Evolutionary conservation across 2,329 filamentous ascomycete genomes (phyloP).

Genomic region (Colletotrichum chrysophilum): DNA sequence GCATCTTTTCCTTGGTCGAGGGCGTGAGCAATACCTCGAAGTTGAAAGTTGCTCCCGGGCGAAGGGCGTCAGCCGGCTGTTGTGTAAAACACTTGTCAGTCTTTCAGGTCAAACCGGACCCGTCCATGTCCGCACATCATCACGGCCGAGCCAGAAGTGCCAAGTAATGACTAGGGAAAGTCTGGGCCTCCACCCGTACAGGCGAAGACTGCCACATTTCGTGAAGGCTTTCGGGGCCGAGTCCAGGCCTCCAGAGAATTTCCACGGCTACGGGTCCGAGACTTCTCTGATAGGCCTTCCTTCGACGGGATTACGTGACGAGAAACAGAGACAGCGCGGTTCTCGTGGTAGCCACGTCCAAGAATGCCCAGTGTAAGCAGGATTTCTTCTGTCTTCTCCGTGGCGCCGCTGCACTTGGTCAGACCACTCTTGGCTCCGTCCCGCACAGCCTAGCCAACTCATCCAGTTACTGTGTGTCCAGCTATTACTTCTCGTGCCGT

Average conservation of each 20-base stretch:
- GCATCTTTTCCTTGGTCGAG: background rate
- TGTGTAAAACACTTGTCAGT: background rate
- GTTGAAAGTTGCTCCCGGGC: background rate
- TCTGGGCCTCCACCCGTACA: background rate
- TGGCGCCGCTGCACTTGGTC: constrained; percentile 6
- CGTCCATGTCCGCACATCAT: background rate
- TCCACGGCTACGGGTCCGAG: background rate
- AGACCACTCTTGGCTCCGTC: background rate
- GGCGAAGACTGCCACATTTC: background rate
- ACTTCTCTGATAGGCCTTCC: background rate
- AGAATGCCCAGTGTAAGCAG: background rate
- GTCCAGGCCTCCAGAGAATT: background rate
- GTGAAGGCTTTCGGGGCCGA: background rate
- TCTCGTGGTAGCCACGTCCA: background rate
- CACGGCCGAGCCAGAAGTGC: background rate
- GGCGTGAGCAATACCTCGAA: background rate
- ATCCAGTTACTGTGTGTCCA: background rate
- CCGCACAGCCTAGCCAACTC: background rate
- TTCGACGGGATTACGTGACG: background rate
- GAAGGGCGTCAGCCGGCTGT: background rate
- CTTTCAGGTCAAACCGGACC: background rate
- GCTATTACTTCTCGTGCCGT: background rate
- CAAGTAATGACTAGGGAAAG: background rate
- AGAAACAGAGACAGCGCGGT: background rate
- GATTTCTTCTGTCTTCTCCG: background rate